Conservation (phyloP, 1,284 basidiomycete genomes). For the Leccinum angustisporum region DNA sequence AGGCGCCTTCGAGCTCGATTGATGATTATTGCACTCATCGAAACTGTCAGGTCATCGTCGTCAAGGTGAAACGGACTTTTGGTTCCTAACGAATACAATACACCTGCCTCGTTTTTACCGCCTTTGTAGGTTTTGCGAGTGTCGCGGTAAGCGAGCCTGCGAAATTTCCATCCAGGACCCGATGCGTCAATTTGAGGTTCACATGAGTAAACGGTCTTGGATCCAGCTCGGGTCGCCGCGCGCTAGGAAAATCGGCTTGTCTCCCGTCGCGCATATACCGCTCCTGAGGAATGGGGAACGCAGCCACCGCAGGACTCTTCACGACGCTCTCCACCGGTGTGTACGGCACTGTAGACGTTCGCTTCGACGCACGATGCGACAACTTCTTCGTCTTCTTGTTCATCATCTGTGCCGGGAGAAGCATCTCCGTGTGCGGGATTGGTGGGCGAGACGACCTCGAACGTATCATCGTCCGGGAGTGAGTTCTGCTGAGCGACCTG, state of each 20-base stretch:
- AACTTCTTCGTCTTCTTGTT: conserved; percentile 17
- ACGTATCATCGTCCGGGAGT: conserved; percentile 33
- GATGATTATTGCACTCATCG: too few relatives aligned
- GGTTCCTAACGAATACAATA: too few relatives aligned
- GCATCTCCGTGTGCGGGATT: conserved; percentile 30
- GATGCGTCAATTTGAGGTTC: background rate
- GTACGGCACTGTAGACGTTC: conserved; percentile 31
- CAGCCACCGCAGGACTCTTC: conserved; percentile 25
- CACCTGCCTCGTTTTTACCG: too few relatives aligned
- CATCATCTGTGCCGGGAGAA: conserved; percentile 17
- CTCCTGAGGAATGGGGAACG: conserved; percentile 23
- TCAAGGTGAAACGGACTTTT: too few relatives aligned
- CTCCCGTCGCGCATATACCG: conserved; percentile 12
- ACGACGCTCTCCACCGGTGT: conserved; percentile 25
- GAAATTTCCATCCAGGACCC: background rate
- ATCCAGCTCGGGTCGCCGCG: conserved; percentile 19
- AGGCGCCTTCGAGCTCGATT: too few relatives aligned
- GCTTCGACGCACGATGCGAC: conserved; percentile 19
- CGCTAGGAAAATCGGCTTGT: conserved; percentile 26
- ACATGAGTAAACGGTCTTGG: conserved; percentile 20
- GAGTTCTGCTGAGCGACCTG: conserved; percentile 36
- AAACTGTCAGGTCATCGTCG: too few relatives aligned
- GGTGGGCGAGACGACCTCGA: conserved; percentile 39
- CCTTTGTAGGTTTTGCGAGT: too few relatives aligned
- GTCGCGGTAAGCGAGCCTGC: background rate